phyloP scores from a whole-genome alignment of 495 filamentous ascomycete species.

The Geoglossum glabrum region DNA sequence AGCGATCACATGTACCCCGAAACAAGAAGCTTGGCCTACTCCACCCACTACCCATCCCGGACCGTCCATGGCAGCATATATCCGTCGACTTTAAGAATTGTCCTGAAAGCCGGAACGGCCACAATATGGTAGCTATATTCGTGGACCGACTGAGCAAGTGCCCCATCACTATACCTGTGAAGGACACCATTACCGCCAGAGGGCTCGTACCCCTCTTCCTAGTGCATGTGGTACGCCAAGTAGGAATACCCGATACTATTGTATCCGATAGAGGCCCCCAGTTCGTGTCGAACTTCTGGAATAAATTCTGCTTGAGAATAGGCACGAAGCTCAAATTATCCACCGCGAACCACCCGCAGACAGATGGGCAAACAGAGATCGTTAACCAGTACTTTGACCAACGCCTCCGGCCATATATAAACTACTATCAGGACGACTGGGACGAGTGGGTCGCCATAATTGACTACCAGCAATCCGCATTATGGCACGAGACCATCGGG shows the following conservation, averaged over 20 bases:
- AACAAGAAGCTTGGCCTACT: not conserved
- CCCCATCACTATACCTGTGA: not conserved
- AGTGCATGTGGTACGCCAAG: not conserved
- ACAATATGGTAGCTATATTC: not conserved
- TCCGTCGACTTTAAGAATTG: constrained; percentile 8
- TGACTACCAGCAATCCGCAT: no score
- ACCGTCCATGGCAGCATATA: constrained; percentile 5
- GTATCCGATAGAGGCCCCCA: not conserved
- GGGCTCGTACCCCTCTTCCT: not conserved
- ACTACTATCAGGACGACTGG: no score
- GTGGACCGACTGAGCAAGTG: not conserved
- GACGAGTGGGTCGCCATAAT: no score
- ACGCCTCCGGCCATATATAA: no score
- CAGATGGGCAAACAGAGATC: no score
- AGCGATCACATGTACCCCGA: not conserved
- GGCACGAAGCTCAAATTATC: no score
- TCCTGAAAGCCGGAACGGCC: not conserved
- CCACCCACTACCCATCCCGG: constrained; percentile 4
- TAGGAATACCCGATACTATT: not conserved
- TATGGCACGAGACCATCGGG: no score
- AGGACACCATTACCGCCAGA: not conserved
- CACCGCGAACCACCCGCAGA: no score
- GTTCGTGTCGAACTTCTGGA: not conserved
- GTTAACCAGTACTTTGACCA: no score
- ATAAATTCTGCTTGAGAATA: no score